Percentiles rank a stretch among this genome's conserved stretches.
phyloP scores from a whole-genome alignment of 495 filamentous ascomycete genomes.

The Neurospora intermedia region DNA sequence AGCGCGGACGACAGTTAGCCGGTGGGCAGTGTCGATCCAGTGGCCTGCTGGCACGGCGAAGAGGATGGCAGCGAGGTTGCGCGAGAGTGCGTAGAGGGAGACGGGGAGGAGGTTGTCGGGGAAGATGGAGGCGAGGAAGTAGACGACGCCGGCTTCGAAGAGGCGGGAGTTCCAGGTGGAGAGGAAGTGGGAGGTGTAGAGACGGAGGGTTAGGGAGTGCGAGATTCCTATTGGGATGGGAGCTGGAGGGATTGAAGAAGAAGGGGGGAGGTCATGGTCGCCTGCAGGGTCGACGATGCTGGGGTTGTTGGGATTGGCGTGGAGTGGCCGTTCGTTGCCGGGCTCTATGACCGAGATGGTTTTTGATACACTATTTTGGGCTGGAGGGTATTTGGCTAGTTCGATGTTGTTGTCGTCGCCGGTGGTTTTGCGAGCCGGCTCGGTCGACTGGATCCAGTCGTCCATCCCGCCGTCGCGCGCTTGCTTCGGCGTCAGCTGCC shows the following conservation, averaged over 20 bases:
- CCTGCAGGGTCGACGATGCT: not conserved
- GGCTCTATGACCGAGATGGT: not conserved
- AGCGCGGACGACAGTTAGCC: slow-evolving; percentile 18
- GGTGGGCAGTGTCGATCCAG: slow-evolving; percentile 19
- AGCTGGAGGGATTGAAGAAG: not conserved
- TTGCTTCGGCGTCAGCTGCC: not conserved
- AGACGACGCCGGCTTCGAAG: slow-evolving; percentile 55
- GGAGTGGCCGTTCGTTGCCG: not conserved
- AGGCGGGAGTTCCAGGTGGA: slow-evolving; percentile 62
- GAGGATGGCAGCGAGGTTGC: slow-evolving; percentile 19
- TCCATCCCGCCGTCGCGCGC: not conserved
- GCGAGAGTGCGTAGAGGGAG: slow-evolving; percentile 26
- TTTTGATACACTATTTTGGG: not conserved
- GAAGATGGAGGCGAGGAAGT: slow-evolving; percentile 50
- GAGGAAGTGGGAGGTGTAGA: slow-evolving; percentile 44
- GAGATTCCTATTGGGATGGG: not conserved
- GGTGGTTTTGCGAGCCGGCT: not conserved
- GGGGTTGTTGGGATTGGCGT: not conserved
- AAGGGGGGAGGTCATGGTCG: not conserved
- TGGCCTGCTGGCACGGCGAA: slow-evolving; percentile 13
- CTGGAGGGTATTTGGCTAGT: not conserved
- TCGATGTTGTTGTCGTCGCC: not conserved
- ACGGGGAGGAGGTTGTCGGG: slow-evolving; percentile 42
- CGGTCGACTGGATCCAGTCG: not conserved
- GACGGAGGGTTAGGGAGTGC: slow-evolving; percentile 16